phyloP scores from a whole-genome alignment of 75 land plant genomes.

The Chamaecyparis obtusa region DNA sequence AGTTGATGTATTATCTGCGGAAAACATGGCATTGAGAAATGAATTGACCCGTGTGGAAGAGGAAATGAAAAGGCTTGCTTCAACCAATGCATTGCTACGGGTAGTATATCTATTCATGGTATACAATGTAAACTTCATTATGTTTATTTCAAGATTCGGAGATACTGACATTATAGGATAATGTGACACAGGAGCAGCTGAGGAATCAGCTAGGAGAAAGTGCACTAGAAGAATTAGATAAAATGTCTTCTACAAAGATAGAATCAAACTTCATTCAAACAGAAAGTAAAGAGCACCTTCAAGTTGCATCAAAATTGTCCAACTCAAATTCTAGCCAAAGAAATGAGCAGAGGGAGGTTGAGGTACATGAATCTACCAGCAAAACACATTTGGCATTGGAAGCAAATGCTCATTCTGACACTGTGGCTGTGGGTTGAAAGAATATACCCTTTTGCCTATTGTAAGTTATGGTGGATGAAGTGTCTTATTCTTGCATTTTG shows the following conservation, averaged over 20 bases:
- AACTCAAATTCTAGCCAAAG: constrained; percentile 3
- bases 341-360: not conserved
- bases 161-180: not conserved
- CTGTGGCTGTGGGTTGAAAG: constrained; percentile 3
- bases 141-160: not conserved
- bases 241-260: not conserved
- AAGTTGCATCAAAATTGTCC: not conserved
- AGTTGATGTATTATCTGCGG: constrained; percentile 24
- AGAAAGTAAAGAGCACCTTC: not conserved
- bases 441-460: not conserved
- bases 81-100: constrained; percentile 17
- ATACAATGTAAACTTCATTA: not conserved
- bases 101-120: constrained; percentile 12
- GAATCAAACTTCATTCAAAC: not conserved
- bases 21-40: constrained; percentile 17
- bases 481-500: not conserved
- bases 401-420: not conserved
- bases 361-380: not conserved
- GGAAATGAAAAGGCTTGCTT: constrained; percentile 16
- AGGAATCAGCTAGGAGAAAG: not conserved
- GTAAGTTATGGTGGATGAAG: constrained; percentile 1
- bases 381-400: constrained; percentile 3
- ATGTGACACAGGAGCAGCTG: constrained; percentile 2
- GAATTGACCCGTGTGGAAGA: constrained; percentile 15
- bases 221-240: not conserved